phyloP scores from a whole-genome alignment of 2,329 filamentous ascomycete species.

The Microdochium paspali region DNA sequence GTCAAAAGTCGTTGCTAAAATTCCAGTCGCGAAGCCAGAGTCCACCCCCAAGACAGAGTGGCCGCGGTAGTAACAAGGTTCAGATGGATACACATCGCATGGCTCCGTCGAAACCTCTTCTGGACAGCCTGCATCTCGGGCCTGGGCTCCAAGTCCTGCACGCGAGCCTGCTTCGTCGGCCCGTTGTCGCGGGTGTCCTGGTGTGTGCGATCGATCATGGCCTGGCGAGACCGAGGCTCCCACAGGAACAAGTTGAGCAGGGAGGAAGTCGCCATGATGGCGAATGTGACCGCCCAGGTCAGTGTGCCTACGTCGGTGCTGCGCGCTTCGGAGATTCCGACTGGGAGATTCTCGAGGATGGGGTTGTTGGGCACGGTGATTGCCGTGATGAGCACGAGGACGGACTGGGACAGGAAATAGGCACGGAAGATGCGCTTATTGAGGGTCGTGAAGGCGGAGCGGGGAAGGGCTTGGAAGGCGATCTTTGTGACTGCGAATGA shows the following conservation, averaged over 20 bases:
- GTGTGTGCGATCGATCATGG: slow-evolving; percentile 20
- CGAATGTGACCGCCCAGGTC: slow-evolving; percentile 12
- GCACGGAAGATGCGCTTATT: slow-evolving; percentile 30
- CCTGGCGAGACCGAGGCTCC: slow-evolving; percentile 22
- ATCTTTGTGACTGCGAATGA: slow-evolving; percentile 27
- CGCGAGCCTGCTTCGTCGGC: not conserved
- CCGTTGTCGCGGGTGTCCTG: slow-evolving; percentile 9
- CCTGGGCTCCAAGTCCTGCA: slow-evolving; percentile 4
- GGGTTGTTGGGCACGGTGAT: slow-evolving; percentile 23
- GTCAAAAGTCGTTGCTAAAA: no score
- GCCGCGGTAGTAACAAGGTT: slow-evolving; percentile 25
- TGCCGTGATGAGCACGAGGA: slow-evolving; percentile 22
- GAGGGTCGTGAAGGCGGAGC: slow-evolving; percentile 23
- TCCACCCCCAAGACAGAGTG: slow-evolving; percentile 19
- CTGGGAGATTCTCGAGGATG: no score
- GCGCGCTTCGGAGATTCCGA: no score
- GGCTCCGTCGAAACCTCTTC: slow-evolving; percentile 21
- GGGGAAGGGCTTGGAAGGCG: slow-evolving; percentile 20
- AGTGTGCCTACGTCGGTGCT: slow-evolving; percentile 4
- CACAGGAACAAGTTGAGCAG: slow-evolving; percentile 24
- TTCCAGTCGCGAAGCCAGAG: slow-evolving; percentile 13
- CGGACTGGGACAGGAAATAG: slow-evolving; percentile 26
- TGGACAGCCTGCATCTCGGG: slow-evolving; percentile 17
- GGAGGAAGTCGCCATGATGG: slow-evolving; percentile 18
- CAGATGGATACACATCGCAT: slow-evolving; percentile 32